A percentile compares a stretch with the other conserved stretches of the same genome.
Conservation (phyloP, 1,139 yeast species). For the Hansenula sp. region DNA sequence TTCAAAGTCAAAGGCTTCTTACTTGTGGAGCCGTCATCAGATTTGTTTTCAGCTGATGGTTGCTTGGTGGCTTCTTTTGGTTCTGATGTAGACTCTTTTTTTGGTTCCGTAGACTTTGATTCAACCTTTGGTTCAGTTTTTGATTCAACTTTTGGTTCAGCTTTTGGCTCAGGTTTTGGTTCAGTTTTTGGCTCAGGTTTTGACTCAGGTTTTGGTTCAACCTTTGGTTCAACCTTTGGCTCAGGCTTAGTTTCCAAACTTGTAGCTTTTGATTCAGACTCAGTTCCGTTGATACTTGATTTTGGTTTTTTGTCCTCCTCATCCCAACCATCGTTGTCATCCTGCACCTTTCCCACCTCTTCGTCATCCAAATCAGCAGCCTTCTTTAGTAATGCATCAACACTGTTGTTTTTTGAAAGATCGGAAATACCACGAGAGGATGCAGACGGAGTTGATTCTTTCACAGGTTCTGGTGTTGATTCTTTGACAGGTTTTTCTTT, state of each 20-base stretch:
- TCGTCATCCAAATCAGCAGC: constrained; percentile 42
- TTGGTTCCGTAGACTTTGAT: constrained; percentile 14
- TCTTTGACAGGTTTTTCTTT: constrained; percentile 15
- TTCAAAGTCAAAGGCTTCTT: constrained; percentile 53
- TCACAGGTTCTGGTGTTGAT: constrained; percentile 8
- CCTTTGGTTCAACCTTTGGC: constrained; percentile 21
- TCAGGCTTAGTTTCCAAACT: constrained; percentile 7
- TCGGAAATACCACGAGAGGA: constrained; percentile 33
- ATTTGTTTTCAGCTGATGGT: constrained; percentile 7
- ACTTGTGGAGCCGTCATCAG: constrained; percentile 18
- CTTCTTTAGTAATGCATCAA: constrained; percentile 45
- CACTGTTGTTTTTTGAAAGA: constrained; percentile 44
- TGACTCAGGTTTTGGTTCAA: constrained; percentile 15
- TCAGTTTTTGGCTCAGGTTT: constrained; percentile 18
- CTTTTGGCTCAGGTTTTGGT: constrained; percentile 15
- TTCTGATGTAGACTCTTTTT: background rate
- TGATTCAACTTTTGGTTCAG: constrained; percentile 17
- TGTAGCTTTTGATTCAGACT: constrained; percentile 10
- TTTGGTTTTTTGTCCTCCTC: constrained; percentile 20
- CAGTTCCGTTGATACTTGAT: constrained; percentile 5
- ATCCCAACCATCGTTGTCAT: constrained; percentile 35
- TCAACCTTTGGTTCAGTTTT: constrained; percentile 13
- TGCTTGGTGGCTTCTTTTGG: constrained; percentile 4
- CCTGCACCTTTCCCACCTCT: constrained; percentile 28
- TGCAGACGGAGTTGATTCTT: background rate